These are phyloP conservation scores for Lepidium campestre DNA, from an alignment of 441 rosid species.

Conservation along the genomic window DNA sequence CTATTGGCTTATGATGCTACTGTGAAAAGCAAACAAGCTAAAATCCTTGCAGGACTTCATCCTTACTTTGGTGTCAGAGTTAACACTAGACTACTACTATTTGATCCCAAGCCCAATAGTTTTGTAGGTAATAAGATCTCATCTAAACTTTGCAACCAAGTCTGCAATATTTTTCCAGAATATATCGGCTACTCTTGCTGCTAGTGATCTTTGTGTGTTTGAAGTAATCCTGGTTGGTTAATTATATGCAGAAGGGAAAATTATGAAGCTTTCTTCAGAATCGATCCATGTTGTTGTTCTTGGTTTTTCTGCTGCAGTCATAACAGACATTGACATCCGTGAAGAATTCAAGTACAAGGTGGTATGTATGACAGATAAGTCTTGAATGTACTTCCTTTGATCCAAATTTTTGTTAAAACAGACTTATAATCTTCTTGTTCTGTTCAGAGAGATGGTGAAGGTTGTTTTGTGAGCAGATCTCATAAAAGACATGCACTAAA, in stretches of 20 bases:
- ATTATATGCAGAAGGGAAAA: slow-evolving; percentile 58
- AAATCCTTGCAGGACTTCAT: slow-evolving; percentile 56
- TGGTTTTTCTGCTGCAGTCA: slow-evolving; percentile 72
- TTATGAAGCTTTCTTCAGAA: slow-evolving; percentile 59
- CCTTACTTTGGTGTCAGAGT: slow-evolving; percentile 63
- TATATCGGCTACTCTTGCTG: neutral
- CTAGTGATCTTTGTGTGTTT: neutral
- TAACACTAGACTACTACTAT: slow-evolving; percentile 52
- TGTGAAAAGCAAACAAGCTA: slow-evolving; percentile 39
- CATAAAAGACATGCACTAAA: slow-evolving; percentile 56
- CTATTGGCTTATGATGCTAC: slow-evolving; percentile 63
- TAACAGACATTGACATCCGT: slow-evolving; percentile 56
- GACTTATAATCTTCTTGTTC: neutral
- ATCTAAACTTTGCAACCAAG: neutral
- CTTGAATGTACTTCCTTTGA: neutral
- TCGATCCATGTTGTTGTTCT: slow-evolving; percentile 75
- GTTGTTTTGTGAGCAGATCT: slow-evolving; percentile 46
- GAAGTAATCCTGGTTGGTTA: neutral
- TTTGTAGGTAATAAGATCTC: slow-evolving; percentile 45
- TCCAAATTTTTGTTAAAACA: neutral
- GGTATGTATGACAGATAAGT: slow-evolving; percentile 37
- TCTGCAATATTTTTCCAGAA: neutral
- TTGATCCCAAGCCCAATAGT: slow-evolving; percentile 70
- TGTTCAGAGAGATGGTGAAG: slow-evolving; percentile 51
- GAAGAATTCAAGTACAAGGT: slow-evolving; percentile 57